Evolutionary conservation across 495 filamentous ascomycete genomes (phyloP).

Genomic region (Penicillium malachiteum): DNA sequence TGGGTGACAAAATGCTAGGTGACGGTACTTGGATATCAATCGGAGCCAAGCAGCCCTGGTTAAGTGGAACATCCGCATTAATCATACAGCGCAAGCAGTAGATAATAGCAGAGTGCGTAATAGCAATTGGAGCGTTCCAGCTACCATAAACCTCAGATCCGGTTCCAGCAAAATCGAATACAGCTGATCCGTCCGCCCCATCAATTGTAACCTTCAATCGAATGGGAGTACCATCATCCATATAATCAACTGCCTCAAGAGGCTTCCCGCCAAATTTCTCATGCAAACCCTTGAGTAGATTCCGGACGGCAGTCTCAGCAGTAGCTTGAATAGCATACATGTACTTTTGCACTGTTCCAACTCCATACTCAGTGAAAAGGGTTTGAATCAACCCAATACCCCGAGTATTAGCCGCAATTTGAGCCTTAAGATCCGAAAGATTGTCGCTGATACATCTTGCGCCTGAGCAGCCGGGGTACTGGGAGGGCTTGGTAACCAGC

Average conservation of each 20-base stretch:
- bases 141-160: conserved; percentile 93
- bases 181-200: conserved; percentile 76
- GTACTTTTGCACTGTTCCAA: conserved; percentile 90
- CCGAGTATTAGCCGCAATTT: conserved; percentile 94
- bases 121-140: conserved; percentile 91
- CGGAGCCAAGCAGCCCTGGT: conserved; percentile 91
- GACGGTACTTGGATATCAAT: conserved; percentile 83
- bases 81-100: conserved; percentile 94
- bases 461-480: conserved; percentile 84
- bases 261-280: conserved; percentile 74
- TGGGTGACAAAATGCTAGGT: conserved; percentile 80
- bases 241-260: conserved; percentile 84
- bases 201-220: conserved; percentile 82
- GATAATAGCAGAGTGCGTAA: conserved; percentile 94
- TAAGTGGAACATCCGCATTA: conserved; percentile 88
- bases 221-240: conserved; percentile 97
- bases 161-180: conserved; percentile 85
- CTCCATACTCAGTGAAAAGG: conserved; percentile 86
- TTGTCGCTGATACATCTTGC: conserved; percentile 92
- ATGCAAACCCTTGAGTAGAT: conserved; percentile 76
- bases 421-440: conserved; percentile 92
- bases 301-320: conserved; percentile 81
- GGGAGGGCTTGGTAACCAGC: conserved; percentile 77
- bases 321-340: conserved; percentile 94
- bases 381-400: conserved; percentile 86